Base-by-base conservation (phyloP, 441 rosid species). In the Bocquillonia castaneifolia region DNA sequence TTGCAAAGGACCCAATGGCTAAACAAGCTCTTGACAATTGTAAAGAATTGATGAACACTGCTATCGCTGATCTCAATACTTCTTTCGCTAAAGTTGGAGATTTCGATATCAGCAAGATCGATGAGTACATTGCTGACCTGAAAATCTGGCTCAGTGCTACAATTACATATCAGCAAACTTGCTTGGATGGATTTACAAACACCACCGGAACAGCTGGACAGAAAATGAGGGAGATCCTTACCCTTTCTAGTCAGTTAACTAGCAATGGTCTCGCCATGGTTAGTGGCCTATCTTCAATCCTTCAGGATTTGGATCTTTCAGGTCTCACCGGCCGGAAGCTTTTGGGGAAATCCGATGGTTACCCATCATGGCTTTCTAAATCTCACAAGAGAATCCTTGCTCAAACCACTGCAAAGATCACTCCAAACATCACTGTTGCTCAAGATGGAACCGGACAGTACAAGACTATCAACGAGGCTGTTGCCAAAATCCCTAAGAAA, bases 231-330 rank as follows among this genome's bases (percentile, higher is more conserved):
- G 71, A 67, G 10, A 34, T 86, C 26, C 66, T 91, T 54, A 37
- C 59, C 42, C 71, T 79, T 20, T 75, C 91, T 3, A 79, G 70
- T 54, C 79, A 84, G 76, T 86, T 86, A 23, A 84, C 85, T 2
- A 81, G 87, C 75, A 92, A 88, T 56, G 90, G 87, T 37, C 83
- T 92, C 18, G 93, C 91, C 31, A 87, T 92, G 92, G 79, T 86
- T 29, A 58, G 72, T 6, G 81, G 78, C 37, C 60, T 88, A 5
- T 67, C 85, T 50, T 48, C 73, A 36, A 67, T 86, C 39, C 52
- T 90, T 0, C 64, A 74, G 51, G 69, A 79, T 13, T 65, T 81
- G 57, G 15, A 60, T 55, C 55, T 86, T 42, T 71, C 82, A 0
- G 77, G 71, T 20, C 0, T 67, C 13, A 70, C 82, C 39, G 62